Percentiles rank a stretch among this genome's conserved stretches.
Evolutionary conservation across 257 asterid genomes (phyloP).

Genomic region (Linaria vulgaris): DNA sequence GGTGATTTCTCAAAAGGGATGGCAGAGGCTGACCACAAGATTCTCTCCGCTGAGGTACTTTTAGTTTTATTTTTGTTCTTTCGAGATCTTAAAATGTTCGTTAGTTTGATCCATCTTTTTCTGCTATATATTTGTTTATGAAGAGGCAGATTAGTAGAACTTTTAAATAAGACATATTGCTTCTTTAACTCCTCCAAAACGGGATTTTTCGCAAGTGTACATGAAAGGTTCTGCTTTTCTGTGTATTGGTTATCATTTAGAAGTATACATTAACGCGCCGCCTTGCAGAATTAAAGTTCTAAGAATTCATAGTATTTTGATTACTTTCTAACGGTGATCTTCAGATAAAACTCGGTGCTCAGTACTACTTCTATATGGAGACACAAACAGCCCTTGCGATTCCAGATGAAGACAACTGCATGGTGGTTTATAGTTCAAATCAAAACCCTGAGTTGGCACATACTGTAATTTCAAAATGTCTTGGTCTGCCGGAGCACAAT

Average conservation of each 20-base stretch:
- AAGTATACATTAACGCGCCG: too few species aligned
- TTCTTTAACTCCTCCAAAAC: too few species aligned
- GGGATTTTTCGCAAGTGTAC: too few species aligned
- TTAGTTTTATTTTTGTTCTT: neutral
- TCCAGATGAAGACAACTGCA: conserved; percentile 83
- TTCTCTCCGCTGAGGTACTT: conserved; percentile 57
- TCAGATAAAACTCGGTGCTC: conserved; percentile 63
- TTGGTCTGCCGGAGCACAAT: conserved; percentile 65
- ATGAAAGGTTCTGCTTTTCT: too few species aligned
- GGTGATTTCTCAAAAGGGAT: conserved; percentile 71
- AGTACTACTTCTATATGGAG: conserved; percentile 69
- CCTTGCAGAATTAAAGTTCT: too few species aligned
- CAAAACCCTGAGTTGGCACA: conserved; percentile 59
- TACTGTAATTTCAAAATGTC: conserved; percentile 59
- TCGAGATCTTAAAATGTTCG: neutral
- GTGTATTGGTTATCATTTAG: too few species aligned
- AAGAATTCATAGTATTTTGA: too few species aligned
- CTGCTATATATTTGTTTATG: too few species aligned
- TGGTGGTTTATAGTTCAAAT: conserved; percentile 66
- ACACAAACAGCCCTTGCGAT: conserved; percentile 67
- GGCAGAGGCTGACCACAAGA: conserved; percentile 72
- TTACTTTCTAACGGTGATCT: conserved; percentile 20
- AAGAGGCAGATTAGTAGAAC: too few species aligned
- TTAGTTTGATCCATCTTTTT: too few species aligned
- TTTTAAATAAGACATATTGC: too few species aligned